Evolutionary conservation across 306 rosid genomes (phyloP), one percentile per base, ranked within the genome.

Genomic region (Boehmeria nivea): DNA sequence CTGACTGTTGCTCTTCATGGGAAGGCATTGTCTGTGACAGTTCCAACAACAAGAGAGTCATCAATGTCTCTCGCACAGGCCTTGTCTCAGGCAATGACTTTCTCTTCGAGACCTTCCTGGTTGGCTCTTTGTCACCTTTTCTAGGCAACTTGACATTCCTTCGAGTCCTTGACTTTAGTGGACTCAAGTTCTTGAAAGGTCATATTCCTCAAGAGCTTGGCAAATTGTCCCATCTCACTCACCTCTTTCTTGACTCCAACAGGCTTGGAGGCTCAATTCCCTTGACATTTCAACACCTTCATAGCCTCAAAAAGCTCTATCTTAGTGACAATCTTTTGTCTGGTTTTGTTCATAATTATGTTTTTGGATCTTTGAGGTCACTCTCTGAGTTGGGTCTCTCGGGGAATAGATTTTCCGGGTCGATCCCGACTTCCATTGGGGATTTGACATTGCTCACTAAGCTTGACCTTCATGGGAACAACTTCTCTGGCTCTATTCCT

Each of bases 1-100:
- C 89, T 3, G 74, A 85, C 23, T 85, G 89, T 57, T 79, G 94
- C 79, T 13, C 55, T 25, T 22, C 65, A 1, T 85, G 89, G 94
- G 78, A 77, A 53, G 89, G 89, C 31, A 21, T 85, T 20, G 34
- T 4, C 2, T 85, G 94, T 36, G 81, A 71, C 23, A 51, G 84
- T n/a, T 56, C 64, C 65, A 0, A 11, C 12, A 3, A 12, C 45
- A 79, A 81, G 53, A 64, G 83, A 34, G 89, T 82, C 22, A 57
- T 71, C 59, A 75, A 68, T 46, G 34, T 85, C 58, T 49, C 83
- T 12, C 76, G 78, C 1, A 55, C 63, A 0, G 87, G 87, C 6
- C 53, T 75, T 6, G 26, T 50, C 28, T 48, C 72, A 1, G 33
- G 27, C 14, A 4, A 37, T 5, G 74, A 61, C 67, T 33, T 75